phyloP scores from a whole-genome alignment of 345 rosid genomes.

The Sisymbrium irio region DNA sequence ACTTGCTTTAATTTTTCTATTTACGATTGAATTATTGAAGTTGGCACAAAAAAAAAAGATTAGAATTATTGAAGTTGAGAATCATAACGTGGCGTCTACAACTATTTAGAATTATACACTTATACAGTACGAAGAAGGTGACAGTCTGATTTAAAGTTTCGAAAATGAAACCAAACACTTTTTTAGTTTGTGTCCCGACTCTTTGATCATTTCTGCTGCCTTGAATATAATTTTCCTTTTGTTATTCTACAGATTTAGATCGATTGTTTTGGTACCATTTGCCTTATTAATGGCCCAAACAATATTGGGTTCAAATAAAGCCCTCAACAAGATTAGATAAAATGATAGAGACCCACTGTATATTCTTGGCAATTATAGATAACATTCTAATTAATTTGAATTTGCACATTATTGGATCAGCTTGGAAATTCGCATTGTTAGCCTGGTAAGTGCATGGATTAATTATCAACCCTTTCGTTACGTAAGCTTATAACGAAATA shows the following conservation, averaged over 20 bases:
- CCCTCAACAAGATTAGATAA: not conserved
- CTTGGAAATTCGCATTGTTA: not conserved
- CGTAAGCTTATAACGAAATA: slow-evolving; percentile 45
- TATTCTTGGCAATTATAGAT: not conserved
- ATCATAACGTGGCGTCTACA: not conserved
- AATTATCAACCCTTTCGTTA: slow-evolving; percentile 60
- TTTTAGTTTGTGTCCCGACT: too few relatives aligned
- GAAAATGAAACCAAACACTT: not conserved
- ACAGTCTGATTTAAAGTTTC: not conserved
- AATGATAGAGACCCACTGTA: not conserved
- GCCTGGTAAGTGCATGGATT: not conserved
- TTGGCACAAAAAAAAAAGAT: too few relatives aligned
- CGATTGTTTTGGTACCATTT: not conserved
- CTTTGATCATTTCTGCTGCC: not conserved
- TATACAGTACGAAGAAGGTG: not conserved
- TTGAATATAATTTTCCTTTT: not conserved
- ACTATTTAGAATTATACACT: not conserved
- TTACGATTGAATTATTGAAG: not conserved
- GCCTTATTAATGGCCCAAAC: not conserved
- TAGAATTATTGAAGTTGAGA: not conserved
- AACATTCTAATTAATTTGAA: not conserved
- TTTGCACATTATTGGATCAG: not conserved
- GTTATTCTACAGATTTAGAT: not conserved
- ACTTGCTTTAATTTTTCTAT: too few relatives aligned
- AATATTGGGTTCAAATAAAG: not conserved